Evolutionary conservation across 2,329 filamentous ascomycete species (phyloP), one percentile per base, ranked within the genome.

Genomic region (Pleurostoma richardsiae): DNA sequence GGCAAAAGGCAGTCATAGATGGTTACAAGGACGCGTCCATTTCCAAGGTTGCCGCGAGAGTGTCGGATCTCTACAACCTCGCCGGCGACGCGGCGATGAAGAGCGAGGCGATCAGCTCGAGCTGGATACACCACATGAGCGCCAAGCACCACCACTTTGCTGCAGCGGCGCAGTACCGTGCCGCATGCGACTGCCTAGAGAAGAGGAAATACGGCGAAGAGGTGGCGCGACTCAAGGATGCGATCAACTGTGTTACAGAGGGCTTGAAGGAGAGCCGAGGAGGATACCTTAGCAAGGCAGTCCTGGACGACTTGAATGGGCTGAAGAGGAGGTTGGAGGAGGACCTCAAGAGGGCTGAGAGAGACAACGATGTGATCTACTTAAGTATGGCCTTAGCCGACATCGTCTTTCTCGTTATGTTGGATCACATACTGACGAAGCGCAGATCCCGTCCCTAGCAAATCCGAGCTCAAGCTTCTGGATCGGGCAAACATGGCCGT

Each of bases 121-220:
- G 94, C 52, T 97, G 92, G 94, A 96, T 99, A 56, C 92, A 97
- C 66, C 92, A 97, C 63, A 91, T 95, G 79, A 91, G 88, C 29
- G 94, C 92, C 5, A 99, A 97, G 64, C 91, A 97, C 60, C 88
- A 96, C 61, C 94, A 97, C 66, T 97, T 99, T 68, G 91, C 92
- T 2, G 92, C 90, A 0, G 94, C 94, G 0, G 94, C 94, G 0
- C 94, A 99, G 62, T 97, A 92, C 57, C 78, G 94, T 10, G 90
- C 92, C 29, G 90, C 94, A 0, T 85, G 90, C 52, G 91, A 96
- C 59, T 94, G 89, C 56, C 66, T 99, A 10, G 94, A 97, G 68
- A 97, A 95, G 76, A 77, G 86, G 43, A 95, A 86, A 60, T 99
- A 96, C 55, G 94, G 94, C 42, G 94, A 99, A 62, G 94, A 99